Evolutionary conservation across 2,329 filamentous ascomycete species (phyloP).

Genomic region (Diaporthe vexans): DNA sequence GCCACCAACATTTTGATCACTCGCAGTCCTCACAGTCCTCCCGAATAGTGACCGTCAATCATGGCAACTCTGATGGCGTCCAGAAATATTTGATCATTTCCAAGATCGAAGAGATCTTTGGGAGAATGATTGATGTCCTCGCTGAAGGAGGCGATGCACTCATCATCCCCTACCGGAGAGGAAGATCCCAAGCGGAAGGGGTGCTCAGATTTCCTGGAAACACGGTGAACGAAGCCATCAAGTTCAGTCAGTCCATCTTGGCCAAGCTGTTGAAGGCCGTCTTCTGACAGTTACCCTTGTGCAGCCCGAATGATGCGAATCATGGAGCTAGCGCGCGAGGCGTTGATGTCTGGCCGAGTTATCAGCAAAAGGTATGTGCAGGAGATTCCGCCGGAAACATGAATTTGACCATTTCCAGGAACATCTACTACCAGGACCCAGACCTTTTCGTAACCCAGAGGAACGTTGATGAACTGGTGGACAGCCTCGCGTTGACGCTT

Average conservation of each 20-base stretch:
- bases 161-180: constrained; percentile 61
- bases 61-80: background rate
- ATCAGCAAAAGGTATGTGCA: constrained; percentile 72
- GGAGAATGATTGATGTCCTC: constrained; percentile 64
- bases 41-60: constrained; percentile 7
- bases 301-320: constrained; percentile 71
- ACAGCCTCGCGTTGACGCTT: constrained; percentile 81
- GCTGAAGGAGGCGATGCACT: constrained; percentile 57
- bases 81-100: constrained; percentile 55
- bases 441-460: constrained; percentile 78
- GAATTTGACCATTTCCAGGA: constrained; percentile 61
- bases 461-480: constrained; percentile 79
- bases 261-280: background rate
- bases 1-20: background rate
- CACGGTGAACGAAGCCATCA: constrained; percentile 61
- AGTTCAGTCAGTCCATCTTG: constrained; percentile 60
- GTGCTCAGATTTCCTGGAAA: constrained; percentile 62
- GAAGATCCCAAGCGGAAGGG: constrained; percentile 33
- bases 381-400: accelerated
- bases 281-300: background rate
- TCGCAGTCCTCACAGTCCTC: constrained; percentile 22
- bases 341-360: constrained; percentile 66
- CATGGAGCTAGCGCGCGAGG: constrained; percentile 71
- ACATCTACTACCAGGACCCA: constrained; percentile 84
- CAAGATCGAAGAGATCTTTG: constrained; percentile 69